Conservation (phyloP, 768 basidiomycete species). For the Lyophyllum atratum region DNA sequence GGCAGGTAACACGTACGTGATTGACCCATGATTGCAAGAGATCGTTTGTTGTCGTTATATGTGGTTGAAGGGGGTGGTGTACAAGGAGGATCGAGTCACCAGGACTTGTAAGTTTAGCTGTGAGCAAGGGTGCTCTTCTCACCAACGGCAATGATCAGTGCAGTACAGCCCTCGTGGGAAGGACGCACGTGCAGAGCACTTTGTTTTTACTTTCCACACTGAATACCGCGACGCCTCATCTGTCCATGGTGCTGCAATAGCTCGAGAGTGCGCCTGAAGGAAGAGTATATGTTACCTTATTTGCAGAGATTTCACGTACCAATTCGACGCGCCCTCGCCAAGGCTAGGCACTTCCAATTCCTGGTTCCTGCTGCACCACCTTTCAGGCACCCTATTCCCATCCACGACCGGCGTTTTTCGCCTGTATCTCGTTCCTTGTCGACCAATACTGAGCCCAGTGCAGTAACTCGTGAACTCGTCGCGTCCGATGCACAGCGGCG, state of each 20-base stretch:
- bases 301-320: neutral
- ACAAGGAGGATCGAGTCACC: neutral
- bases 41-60: neutral
- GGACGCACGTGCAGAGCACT: slow-evolving; percentile 9
- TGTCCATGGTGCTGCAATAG: neutral
- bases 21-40: slow-evolving; percentile 62
- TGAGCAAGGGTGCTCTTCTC: neutral
- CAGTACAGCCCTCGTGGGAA: slow-evolving; percentile 11
- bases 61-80: slow-evolving; percentile 1
- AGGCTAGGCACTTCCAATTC: neutral
- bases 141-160: neutral
- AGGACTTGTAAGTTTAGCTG: neutral
- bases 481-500: slow-evolving; percentile 55
- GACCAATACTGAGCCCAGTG: neutral
- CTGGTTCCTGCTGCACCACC: too few species aligned
- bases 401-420: neutral
- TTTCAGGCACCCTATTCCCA: neutral
- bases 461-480: slow-evolving; percentile 12
- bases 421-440: neutral
- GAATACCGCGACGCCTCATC: neutral
- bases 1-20: slow-evolving; percentile 57
- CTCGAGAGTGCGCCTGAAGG: neutral
- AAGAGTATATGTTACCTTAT: slow-evolving; percentile 5
- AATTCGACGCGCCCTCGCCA: neutral
- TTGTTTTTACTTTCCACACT: neutral